A percentile compares a stretch with the other conserved stretches of the same genome.
These are phyloP conservation scores for Fusarium albosuccineum DNA, from an alignment of 2,329 filamentous ascomycete species.

Conservation along the genomic window DNA sequence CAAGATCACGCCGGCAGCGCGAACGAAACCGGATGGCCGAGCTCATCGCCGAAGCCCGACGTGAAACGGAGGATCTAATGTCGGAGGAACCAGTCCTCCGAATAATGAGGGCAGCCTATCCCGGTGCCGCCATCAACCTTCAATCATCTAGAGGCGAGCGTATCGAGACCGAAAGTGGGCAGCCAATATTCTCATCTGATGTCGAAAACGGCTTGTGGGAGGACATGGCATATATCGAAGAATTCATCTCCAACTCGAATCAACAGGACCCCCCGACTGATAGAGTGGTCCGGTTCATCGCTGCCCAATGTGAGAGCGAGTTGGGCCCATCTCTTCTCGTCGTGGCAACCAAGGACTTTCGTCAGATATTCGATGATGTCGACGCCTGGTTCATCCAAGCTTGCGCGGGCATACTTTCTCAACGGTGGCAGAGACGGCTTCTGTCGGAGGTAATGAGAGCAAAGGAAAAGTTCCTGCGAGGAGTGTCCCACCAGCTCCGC, in stretches of 20 bases:
- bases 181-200: constrained; percentile 44
- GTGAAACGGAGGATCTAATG: constrained; percentile 34
- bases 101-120: constrained; percentile 51
- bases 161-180: constrained; percentile 46
- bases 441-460: constrained; percentile 57
- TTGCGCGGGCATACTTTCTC: constrained; percentile 54
- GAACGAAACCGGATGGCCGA: constrained; percentile 55
- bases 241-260: constrained; percentile 53
- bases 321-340: constrained; percentile 51
- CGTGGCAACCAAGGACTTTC: constrained; percentile 57
- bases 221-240: constrained; percentile 55
- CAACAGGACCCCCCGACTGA: constrained; percentile 46
- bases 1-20: constrained; percentile 53
- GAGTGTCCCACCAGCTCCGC: constrained; percentile 61
- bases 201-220: constrained; percentile 59
- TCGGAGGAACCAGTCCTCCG: constrained; percentile 43
- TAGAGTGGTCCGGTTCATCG: constrained; percentile 53
- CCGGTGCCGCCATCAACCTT: constrained; percentile 48
- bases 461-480: constrained; percentile 60
- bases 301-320: constrained; percentile 51
- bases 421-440: constrained; percentile 54
- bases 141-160: constrained; percentile 41
- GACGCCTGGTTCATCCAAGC: constrained; percentile 60
- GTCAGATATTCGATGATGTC: constrained; percentile 60
- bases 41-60: constrained; percentile 46